Evolutionary conservation across 495 filamentous ascomycete genomes (phyloP), one percentile per base, ranked within the genome.

Genomic region (Poronia punctata): DNA sequence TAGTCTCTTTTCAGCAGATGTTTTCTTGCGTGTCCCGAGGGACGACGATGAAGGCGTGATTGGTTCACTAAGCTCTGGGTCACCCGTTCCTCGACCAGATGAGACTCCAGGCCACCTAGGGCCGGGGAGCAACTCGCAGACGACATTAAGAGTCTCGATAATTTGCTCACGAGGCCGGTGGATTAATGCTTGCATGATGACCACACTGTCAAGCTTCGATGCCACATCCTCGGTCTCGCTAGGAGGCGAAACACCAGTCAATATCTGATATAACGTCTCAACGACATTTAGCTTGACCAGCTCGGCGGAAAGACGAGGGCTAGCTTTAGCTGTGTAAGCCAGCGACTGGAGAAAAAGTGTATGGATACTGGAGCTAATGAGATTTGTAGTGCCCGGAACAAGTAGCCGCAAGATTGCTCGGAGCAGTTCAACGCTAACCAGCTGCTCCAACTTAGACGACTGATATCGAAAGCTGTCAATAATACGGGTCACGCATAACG

Each of bases 151-250:
- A 4, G 93, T 95, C 67, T 99, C 93, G 52, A 86, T 88, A 18
- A 99, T 83, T 59, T 97, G 93, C 53, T 99, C 92, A 30, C 88
- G 79, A n/a, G 92, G 92, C 23, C 89, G 78, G 55, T 97, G 93
- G 38, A 99, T 95, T 51, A 99, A 65, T 21, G 92, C 89, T 57
- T 99, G 92, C 93, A 99, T 97, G 61, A 97, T 89, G 34, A 99
- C 79, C 19, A 97, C 90, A 56, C 86, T 95, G 64, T 97, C 90
- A 55, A 96, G 88, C 63, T 92, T 94, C 17, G 74, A 76, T n/a
- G 85, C 83, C 21, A 86, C 73, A 56, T 90, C 83, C 12, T 93
- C 86, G 4, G 72, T 74, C 28, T 84, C 84, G 49, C 68, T 76
- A 16, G 92, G 92, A 5, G 92, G 86, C 0, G 92, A 99, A 1